Base-by-base conservation (phyloP, 345 rosid species). In the Syzygium grande region DNA sequence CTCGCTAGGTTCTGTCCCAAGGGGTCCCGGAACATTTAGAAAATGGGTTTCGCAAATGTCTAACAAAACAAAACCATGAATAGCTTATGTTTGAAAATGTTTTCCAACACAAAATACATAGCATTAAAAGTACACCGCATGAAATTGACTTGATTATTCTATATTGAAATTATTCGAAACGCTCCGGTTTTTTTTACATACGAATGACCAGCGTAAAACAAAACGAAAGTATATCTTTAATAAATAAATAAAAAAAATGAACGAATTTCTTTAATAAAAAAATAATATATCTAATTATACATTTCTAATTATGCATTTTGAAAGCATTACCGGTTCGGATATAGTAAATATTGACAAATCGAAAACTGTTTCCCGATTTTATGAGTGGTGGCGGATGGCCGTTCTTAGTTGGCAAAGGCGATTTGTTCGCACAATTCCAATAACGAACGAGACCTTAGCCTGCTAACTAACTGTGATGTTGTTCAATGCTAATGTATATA, bases 211-310 rank as follows among this genome's bases (percentile, higher is more conserved):
- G 25, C 25, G 0, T 4, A 17, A 30, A 15, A 34, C 9, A 34
- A 68, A 68, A 1, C 34, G 13, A 17, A 68, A 68, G 1, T 4
- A 0, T 30, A 8, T 43, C 0, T 34, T 1, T 16, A 30, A 16
- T 43, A 43, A 6, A 43, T 43, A 3, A 8, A n/a, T n/a, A n/a
- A 21, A 68, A 30, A 30, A 65, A 9, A 1, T 10, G 9, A 7
- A 7, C 6, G 34, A 4, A 16, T 8, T 8, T 68, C 3, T 0
- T 0, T 15, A 19, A 53, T 53, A 21, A 53, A 53, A 53, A 17
- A 3, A 15, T n/a, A n/a, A n/a, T n/a, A n/a, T n/a, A n/a, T n/a
- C n/a, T n/a, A n/a, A n/a, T n/a, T n/a, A n/a, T n/a, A 0, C 5
- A 8, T 2, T 27, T 11, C 7, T 2, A 0, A 59, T 11, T 30